Percentiles rank a stretch among this genome's conserved stretches.
Conservation (phyloP, 805 yeast species). For the Starmera amethionina region DNA sequence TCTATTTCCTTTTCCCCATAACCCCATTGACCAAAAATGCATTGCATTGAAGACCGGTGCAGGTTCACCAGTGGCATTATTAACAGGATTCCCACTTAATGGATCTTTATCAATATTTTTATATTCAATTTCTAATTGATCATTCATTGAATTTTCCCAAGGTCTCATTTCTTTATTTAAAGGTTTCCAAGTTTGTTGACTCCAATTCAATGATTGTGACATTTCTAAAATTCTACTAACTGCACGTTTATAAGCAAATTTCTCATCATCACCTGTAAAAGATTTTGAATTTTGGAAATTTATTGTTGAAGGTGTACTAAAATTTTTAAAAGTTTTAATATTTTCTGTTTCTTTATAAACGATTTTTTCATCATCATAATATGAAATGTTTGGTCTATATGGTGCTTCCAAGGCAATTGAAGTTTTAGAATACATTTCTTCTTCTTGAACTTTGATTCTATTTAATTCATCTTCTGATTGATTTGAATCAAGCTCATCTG, state of each 20-base stretch:
- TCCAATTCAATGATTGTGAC: constrained; percentile 45
- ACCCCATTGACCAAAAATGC: constrained; percentile 64
- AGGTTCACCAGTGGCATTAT: constrained; percentile 4
- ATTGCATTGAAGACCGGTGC: constrained; percentile 33
- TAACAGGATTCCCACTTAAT: constrained; percentile 12
- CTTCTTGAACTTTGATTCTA: constrained; percentile 42
- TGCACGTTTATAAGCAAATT: constrained; percentile 64
- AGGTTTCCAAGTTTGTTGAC: constrained; percentile 46
- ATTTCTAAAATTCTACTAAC: constrained; percentile 54
- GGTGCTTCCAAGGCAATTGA: constrained; percentile 51
- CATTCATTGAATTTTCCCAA: constrained; percentile 33
- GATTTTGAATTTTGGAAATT: constrained; percentile 40
- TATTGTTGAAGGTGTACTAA: constrained; percentile 10
- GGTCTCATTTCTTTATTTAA: constrained; percentile 41
- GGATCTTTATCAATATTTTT: constrained; percentile 18
- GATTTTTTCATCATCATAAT: constrained; percentile 42
- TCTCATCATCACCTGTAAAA: constrained; percentile 72
- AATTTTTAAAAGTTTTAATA: constrained; percentile 2
- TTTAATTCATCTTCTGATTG: constrained; percentile 22
- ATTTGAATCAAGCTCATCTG: constrained; percentile 26
- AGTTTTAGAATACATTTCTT: constrained; percentile 62
- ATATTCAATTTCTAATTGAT: constrained; percentile 6
- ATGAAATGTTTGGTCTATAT: constrained; percentile 58
- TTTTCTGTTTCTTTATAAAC: constrained; percentile 19
- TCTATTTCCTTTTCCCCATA: constrained; percentile 44